Percentiles rank a stretch among this genome's conserved stretches.
phyloP scores from a whole-genome alignment of 2,329 filamentous ascomycete genomes.

The Aspergillus fijiensis region DNA sequence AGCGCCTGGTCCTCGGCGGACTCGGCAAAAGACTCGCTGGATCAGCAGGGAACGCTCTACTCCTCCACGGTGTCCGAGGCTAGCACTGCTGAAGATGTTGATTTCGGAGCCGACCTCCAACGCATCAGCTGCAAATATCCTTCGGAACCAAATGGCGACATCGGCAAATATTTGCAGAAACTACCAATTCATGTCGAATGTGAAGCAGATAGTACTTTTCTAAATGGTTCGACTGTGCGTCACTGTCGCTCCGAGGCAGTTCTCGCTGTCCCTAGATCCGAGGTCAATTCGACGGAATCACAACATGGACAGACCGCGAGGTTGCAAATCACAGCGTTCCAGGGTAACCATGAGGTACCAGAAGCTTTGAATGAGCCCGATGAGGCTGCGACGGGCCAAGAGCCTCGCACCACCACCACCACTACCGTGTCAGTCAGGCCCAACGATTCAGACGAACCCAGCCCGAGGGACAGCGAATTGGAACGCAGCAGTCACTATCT shows the following conservation, averaged over 20 bases:
- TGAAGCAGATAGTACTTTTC: background rate
- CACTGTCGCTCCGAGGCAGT: background rate
- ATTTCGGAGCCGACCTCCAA: conserved; percentile 29
- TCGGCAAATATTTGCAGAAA: conserved; percentile 7
- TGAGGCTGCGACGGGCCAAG: background rate
- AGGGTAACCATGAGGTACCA: background rate
- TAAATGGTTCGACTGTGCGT: background rate
- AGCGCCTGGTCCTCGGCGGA: conserved; percentile 18
- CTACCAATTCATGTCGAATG: conserved; percentile 8
- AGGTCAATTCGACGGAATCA: background rate
- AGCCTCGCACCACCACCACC: background rate
- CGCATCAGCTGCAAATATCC: conserved; percentile 24
- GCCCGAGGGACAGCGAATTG: background rate
- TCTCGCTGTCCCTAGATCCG: background rate
- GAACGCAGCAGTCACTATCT: background rate
- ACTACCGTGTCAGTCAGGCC: background rate
- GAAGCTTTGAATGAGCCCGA: background rate
- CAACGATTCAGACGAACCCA: background rate
- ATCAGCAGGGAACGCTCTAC: conserved; percentile 14
- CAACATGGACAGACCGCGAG: background rate
- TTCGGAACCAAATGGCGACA: conserved; percentile 9
- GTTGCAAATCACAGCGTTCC: background rate
- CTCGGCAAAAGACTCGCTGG: conserved; percentile 22
- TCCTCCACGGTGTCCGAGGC: conserved; percentile 27
- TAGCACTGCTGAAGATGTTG: conserved; percentile 30